Percentiles rank a stretch among this genome's conserved stretches.
Conservation (phyloP, 345 rosid genomes). For the Eucalyptus rudis region DNA sequence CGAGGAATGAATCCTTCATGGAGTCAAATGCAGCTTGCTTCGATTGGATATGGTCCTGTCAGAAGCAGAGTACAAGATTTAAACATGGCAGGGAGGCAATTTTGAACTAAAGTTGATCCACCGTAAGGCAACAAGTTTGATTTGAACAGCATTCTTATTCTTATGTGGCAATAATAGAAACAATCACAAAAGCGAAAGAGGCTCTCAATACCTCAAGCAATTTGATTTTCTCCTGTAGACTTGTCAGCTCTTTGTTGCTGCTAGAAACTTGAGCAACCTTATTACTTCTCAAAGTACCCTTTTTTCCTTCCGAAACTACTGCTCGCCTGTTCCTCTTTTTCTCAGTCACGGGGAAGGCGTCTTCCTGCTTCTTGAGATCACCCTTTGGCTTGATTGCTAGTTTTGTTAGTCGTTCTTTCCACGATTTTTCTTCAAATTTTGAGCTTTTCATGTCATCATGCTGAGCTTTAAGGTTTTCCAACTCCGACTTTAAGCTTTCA, state of each 20-base stretch:
- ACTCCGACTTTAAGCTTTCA: neutral
- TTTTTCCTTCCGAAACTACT: neutral
- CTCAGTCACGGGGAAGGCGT: neutral
- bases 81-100: neutral
- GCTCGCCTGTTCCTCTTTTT: neutral
- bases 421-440: neutral
- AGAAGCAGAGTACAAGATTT: neutral
- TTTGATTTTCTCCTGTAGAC: conserved; percentile 1
- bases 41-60: neutral
- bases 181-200: neutral
- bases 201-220: neutral
- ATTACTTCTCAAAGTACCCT: neutral
- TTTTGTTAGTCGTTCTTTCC: conserved; percentile 7
- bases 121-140: neutral
- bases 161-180: neutral
- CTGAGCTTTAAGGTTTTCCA: neutral
- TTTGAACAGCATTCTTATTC: neutral
- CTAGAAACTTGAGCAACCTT: neutral
- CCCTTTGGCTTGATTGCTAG: neutral
- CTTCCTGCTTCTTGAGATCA: conserved; percentile 1
- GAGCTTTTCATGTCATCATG: neutral
- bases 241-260: neutral
- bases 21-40: neutral
- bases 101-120: neutral
- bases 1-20: neutral